phyloP scores from a whole-genome alignment of 441 rosid species.

The Gossypium laxum region DNA sequence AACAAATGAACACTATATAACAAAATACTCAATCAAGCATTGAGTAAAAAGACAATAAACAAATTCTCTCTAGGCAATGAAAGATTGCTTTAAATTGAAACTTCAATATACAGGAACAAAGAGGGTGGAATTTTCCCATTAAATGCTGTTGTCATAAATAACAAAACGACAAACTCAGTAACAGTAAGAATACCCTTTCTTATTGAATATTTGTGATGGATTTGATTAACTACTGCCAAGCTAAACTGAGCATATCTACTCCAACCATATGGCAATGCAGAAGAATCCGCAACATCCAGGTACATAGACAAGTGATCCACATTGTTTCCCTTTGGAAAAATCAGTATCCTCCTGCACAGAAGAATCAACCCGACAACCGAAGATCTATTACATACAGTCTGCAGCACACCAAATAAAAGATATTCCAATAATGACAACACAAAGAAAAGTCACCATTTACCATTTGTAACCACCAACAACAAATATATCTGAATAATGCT shows the following conservation, averaged over 20 bases:
- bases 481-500: constrained; percentile 74
- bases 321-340: constrained; percentile 90
- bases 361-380: constrained; percentile 13
- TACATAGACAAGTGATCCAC: constrained; percentile 90
- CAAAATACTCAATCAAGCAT: background rate
- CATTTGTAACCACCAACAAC: constrained; percentile 74
- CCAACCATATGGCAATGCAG: constrained; percentile 78
- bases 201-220: constrained; percentile 47
- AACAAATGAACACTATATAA: background rate
- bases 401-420: background rate
- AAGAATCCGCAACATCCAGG: constrained; percentile 78
- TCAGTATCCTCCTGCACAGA: constrained; percentile 64
- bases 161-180: background rate
- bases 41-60: background rate
- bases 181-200: constrained; percentile 48
- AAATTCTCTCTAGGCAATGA: background rate
- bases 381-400: constrained; percentile 6
- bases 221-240: constrained; percentile 71
- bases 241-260: constrained; percentile 85
- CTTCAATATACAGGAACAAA: background rate
- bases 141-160: background rate
- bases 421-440: background rate
- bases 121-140: background rate
- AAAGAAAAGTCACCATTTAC: constrained; percentile 21
- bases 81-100: background rate